These are phyloP conservation scores for Pseudogymnoascus sp. DNA, from an alignment of 2,329 filamentous ascomycete species.

Conservation along the genomic window DNA sequence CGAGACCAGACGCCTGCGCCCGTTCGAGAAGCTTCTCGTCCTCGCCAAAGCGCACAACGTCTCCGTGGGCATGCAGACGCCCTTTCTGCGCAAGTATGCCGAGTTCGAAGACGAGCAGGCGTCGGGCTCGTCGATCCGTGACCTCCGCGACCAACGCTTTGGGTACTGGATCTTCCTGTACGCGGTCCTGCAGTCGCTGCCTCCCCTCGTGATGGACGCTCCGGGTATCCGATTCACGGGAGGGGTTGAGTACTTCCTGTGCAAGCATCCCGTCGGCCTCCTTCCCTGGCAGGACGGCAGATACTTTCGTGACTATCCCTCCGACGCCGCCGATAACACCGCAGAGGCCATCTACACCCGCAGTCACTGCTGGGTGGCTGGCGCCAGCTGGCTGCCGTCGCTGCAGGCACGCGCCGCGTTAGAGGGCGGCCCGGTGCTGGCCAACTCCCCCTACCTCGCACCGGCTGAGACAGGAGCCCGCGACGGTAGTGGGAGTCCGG, in stretches of 20 bases:
- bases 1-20: conserved; percentile 63
- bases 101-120: conserved; percentile 64
- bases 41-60: conserved; percentile 77
- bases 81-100: conserved; percentile 64
- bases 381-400: conserved; percentile 46
- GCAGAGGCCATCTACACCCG: conserved; percentile 61
- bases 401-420: neutral
- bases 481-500: neutral
- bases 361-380: conserved; percentile 62
- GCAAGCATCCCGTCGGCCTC: conserved; percentile 64
- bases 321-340: conserved; percentile 53
- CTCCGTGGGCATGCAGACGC: conserved; percentile 39
- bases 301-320: conserved; percentile 52
- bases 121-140: conserved; percentile 54
- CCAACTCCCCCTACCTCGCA: conserved; percentile 1
- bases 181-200: conserved; percentile 67
- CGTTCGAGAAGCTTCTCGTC: conserved; percentile 68
- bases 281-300: conserved; percentile 66
- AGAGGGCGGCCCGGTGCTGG: neutral
- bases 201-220: conserved; percentile 70
- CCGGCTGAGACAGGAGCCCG: neutral
- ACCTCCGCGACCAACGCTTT: conserved; percentile 62
- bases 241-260: conserved; percentile 75
- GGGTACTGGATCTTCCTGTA: conserved; percentile 81
- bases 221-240: conserved; percentile 61